Evolutionary conservation across 75 land plant genomes (phyloP).

Genomic region (Pseudotsuga menziesii): DNA sequence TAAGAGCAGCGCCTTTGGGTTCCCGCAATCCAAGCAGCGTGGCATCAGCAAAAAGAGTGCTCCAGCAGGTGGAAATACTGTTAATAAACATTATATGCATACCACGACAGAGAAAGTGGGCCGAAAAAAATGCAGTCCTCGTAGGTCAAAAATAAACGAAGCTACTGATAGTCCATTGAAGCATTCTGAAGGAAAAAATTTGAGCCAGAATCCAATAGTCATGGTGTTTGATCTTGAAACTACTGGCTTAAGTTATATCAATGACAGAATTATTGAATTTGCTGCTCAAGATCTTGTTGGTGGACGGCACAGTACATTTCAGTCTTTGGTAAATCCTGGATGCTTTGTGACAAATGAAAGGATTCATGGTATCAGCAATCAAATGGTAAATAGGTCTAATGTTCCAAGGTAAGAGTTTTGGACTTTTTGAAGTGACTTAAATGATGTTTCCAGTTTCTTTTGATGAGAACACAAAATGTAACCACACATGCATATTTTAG

Average conservation of each 20-base stretch:
- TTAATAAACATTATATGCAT: too few species aligned
- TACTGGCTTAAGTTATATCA: slow-evolving; percentile 56
- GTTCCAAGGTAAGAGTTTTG: slow-evolving; percentile 64
- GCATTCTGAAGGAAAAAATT: slow-evolving; percentile 15
- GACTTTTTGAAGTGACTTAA: not conserved
- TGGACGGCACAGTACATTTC: slow-evolving; percentile 74
- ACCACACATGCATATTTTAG: too few species aligned
- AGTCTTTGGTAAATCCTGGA: slow-evolving; percentile 78
- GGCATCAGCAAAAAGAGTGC: not conserved
- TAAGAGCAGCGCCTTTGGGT: slow-evolving; percentile 1
- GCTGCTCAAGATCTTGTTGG: slow-evolving; percentile 78
- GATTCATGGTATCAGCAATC: slow-evolving; percentile 59
- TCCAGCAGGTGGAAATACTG: slow-evolving; percentile 1
- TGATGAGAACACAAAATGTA: too few species aligned
- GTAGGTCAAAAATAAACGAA: slow-evolving; percentile 11
- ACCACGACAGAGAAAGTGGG: not conserved
- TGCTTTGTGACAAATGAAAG: slow-evolving; percentile 36
- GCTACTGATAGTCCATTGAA: slow-evolving; percentile 11
- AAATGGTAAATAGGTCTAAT: slow-evolving; percentile 76
- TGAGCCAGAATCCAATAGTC: slow-evolving; percentile 42
- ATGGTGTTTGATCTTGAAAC: slow-evolving; percentile 88
- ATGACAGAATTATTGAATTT: slow-evolving; percentile 74
- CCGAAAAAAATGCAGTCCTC: not conserved
- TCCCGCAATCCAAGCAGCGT: not conserved
- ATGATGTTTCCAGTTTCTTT: too few species aligned